Percentiles rank a stretch among this genome's conserved stretches.
Conservation (phyloP, 2,329 filamentous ascomycete genomes). For the Botrytis porri region DNA sequence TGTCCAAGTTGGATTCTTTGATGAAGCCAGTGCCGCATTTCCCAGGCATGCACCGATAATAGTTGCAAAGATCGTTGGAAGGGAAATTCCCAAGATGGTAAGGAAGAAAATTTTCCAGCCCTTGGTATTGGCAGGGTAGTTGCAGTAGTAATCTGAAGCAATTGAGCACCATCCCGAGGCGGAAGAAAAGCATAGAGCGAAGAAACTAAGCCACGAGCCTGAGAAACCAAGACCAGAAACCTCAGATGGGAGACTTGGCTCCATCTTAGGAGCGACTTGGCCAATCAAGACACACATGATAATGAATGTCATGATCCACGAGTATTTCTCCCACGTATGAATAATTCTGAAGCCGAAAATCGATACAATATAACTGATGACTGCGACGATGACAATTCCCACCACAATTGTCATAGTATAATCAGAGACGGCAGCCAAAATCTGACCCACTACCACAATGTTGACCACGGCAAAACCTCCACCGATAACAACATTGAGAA, state of each 20-base stretch:
- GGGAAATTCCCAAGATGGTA: constrained; percentile 32
- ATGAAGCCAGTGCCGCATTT: constrained; percentile 39
- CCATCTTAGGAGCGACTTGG: constrained; percentile 45
- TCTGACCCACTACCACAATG: constrained; percentile 45
- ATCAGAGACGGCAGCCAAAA: constrained; percentile 35
- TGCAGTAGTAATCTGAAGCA: constrained; percentile 37
- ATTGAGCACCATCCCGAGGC: constrained; percentile 37
- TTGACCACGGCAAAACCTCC: constrained; percentile 44
- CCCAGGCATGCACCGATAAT: constrained; percentile 44
- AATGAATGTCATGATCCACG: constrained; percentile 48
- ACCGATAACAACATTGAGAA: constrained; percentile 47
- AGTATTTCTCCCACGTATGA: constrained; percentile 48
- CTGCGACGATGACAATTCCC: constrained; percentile 35
- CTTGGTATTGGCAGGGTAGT: constrained; percentile 36
- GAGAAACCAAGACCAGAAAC: constrained; percentile 39
- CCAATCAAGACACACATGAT: constrained; percentile 48
- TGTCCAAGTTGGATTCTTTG: constrained; percentile 42
- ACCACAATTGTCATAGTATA: constrained; percentile 45
- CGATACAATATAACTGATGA: constrained; percentile 34
- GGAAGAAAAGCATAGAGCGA: constrained; percentile 35
- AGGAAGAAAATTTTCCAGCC: constrained; percentile 37
- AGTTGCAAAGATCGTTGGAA: constrained; percentile 42
- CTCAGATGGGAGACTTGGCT: constrained; percentile 38
- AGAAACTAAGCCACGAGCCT: constrained; percentile 36
- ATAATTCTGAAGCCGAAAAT: constrained; percentile 43